phyloP scores from a whole-genome alignment of 2,329 filamentous ascomycete species.

The Colletotrichum truncatum region DNA sequence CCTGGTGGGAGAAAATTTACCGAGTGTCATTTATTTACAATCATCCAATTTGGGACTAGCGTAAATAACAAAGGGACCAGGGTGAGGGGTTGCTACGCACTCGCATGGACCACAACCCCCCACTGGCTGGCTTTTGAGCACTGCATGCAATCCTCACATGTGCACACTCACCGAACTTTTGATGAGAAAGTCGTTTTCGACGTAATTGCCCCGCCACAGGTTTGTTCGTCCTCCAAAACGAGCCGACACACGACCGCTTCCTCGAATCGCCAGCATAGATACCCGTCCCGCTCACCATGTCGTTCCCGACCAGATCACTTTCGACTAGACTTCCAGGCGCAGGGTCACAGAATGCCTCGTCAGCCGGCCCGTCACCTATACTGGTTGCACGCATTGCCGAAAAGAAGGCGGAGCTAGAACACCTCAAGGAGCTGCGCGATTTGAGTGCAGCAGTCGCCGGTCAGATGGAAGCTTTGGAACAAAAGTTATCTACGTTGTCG shows the following conservation, averaged over 20 bases:
- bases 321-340: conserved; percentile 75
- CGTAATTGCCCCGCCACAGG: not conserved
- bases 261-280: too few relatives aligned
- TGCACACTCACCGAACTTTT: conserved; percentile 3
- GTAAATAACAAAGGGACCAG: not conserved
- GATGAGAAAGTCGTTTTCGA: not conserved
- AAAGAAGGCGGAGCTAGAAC: conserved; percentile 86
- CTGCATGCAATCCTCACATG: conserved; percentile 12
- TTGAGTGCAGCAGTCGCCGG: conserved; percentile 80
- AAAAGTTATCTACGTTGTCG: conserved; percentile 80
- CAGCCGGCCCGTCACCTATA: conserved; percentile 71
- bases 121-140: not conserved
- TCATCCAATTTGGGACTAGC: conserved; percentile 26
- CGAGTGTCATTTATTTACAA: conserved; percentile 33
- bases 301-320: conserved; percentile 64
- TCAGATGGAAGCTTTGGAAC: conserved; percentile 84
- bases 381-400: conserved; percentile 82
- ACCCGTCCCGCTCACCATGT: conserved; percentile 62
- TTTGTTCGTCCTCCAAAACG: not conserved
- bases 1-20: conserved; percentile 30
- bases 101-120: not conserved
- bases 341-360: conserved; percentile 56
- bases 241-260: not conserved
- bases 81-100: conserved; percentile 24
- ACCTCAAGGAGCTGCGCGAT: conserved; percentile 79